Conservation (phyloP, 331 rosid species). For the Stylosanthes scabra region DNA sequence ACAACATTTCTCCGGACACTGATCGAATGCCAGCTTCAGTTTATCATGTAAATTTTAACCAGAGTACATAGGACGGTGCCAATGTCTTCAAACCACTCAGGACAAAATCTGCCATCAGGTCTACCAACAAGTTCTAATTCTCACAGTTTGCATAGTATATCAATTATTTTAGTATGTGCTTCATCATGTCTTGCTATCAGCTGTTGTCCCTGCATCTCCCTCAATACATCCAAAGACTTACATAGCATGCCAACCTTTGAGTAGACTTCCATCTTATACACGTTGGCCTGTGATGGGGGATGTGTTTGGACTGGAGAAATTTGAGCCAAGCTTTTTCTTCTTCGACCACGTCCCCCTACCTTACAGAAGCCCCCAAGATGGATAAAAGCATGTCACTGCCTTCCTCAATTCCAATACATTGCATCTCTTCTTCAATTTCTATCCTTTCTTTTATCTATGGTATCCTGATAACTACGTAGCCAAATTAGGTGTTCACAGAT, state of each 20-base stretch:
- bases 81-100: constrained; percentile 73
- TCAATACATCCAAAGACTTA: constrained; percentile 69
- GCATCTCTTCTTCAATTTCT: constrained; percentile 27
- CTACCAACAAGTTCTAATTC: constrained; percentile 69
- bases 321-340: constrained; percentile 71
- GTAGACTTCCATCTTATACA: constrained; percentile 87
- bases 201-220: constrained; percentile 62
- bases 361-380: constrained; percentile 77
- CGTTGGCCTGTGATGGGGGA: constrained; percentile 72
- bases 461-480: constrained; percentile 93
- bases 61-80: constrained; percentile 73
- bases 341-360: constrained; percentile 72
- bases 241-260: constrained; percentile 67
- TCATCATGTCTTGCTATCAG: constrained; percentile 52
- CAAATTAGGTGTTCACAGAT: constrained; percentile 83
- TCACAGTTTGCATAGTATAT: constrained; percentile 72
- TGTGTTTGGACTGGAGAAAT: constrained; percentile 53
- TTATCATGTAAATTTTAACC: constrained; percentile 64
- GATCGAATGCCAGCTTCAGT: constrained; percentile 65
- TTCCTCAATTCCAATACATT: constrained; percentile 45
- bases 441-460: constrained; percentile 80
- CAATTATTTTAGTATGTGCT: constrained; percentile 72
- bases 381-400: constrained; percentile 77
- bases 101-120: constrained; percentile 70
- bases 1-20: constrained; percentile 76